Percentiles rank a stretch among this genome's conserved stretches.
Evolutionary conservation across 441 rosid genomes (phyloP).

Genomic region (Populus tomentosa): DNA sequence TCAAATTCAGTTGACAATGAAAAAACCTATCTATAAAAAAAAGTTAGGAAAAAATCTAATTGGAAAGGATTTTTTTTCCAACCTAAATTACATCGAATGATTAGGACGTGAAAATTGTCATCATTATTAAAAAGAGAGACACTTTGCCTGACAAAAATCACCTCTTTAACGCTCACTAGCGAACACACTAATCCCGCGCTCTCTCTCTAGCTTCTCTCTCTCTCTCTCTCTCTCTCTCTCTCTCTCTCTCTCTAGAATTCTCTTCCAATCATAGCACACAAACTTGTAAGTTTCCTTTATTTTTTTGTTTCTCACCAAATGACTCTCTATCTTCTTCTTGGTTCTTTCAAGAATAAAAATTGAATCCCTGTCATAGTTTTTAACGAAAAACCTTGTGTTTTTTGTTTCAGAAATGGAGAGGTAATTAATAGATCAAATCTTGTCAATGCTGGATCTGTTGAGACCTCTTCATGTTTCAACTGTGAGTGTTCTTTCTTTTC

Average conservation of each 20-base stretch:
- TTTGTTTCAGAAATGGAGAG: conserved; percentile 20
- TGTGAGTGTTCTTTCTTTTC: conserved; percentile 18
- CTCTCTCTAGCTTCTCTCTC: not conserved
- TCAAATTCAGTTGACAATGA: no score
- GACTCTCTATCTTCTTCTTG: not conserved
- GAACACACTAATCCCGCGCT: conserved; percentile 13
- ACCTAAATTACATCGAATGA: not conserved
- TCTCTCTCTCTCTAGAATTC: conserved; percentile 35
- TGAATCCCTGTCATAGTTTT: not conserved
- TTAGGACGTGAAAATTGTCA: conserved; percentile 24
- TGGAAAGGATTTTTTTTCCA: no score
- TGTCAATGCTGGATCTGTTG: conserved; percentile 40
- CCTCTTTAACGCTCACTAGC: not conserved
- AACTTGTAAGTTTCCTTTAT: not conserved
- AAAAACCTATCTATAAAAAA: no score
- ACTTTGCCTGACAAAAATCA: conserved; percentile 23
- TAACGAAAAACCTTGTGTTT: not conserved
- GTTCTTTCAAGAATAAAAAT: not conserved
- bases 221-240: conserved; percentile 22
- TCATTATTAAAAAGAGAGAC: conserved; percentile 5
- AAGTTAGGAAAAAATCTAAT: no score
- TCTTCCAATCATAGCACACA: conserved; percentile 36
- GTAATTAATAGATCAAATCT: conserved; percentile 17
- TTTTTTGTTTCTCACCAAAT: conserved; percentile 11
- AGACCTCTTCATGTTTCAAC: conserved; percentile 24